A percentile compares a stretch with the other conserved stretches of the same genome.
Evolutionary conservation across 192 early-diverging fungal genomes (phyloP).

Genomic region (Coemansia sp.): DNA sequence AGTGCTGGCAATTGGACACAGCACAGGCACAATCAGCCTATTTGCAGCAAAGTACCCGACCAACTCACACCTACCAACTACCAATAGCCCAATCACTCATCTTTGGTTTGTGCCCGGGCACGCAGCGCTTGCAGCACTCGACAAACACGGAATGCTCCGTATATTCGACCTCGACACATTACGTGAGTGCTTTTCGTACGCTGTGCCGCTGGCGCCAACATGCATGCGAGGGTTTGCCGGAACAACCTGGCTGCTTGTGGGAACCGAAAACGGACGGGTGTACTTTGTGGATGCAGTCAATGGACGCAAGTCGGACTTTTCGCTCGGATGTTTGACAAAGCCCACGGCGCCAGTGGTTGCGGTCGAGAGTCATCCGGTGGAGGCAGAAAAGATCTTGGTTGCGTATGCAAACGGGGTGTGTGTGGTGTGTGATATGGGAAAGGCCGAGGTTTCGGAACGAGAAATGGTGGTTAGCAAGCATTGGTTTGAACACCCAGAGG

Average conservation of each 20-base stretch:
- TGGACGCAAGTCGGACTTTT: conserved; percentile 47
- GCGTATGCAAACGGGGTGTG: conserved; percentile 36
- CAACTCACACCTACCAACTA: conserved; percentile 5
- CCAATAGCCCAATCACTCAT: conserved; percentile 12
- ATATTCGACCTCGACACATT: conserved; percentile 38
- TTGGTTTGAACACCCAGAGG: conserved; percentile 18
- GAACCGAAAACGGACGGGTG: conserved; percentile 40
- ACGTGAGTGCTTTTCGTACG: conserved; percentile 29
- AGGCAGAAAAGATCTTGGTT: conserved; percentile 42
- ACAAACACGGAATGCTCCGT: conserved; percentile 23
- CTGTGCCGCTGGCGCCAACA: conserved; percentile 33
- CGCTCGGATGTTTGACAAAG: conserved; percentile 24
- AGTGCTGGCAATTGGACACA: conserved; percentile 28
- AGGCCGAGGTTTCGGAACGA: conserved; percentile 20
- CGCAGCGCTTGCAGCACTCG: conserved; percentile 25
- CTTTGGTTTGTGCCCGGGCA: conserved; percentile 22
- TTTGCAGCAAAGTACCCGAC: conserved; percentile 15
- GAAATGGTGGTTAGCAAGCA: conserved; percentile 28
- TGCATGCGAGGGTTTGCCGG: conserved; percentile 28
- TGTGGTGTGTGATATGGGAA: conserved; percentile 41
- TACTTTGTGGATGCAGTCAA: conserved; percentile 46
- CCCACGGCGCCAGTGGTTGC: conserved; percentile 21
- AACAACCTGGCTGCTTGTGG: conserved; percentile 44
- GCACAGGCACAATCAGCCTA: conserved; percentile 25
- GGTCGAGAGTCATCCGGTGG: conserved; percentile 33